phyloP scores from a whole-genome alignment of 495 filamentous ascomycete species.

The Neurospora sublineolata region DNA sequence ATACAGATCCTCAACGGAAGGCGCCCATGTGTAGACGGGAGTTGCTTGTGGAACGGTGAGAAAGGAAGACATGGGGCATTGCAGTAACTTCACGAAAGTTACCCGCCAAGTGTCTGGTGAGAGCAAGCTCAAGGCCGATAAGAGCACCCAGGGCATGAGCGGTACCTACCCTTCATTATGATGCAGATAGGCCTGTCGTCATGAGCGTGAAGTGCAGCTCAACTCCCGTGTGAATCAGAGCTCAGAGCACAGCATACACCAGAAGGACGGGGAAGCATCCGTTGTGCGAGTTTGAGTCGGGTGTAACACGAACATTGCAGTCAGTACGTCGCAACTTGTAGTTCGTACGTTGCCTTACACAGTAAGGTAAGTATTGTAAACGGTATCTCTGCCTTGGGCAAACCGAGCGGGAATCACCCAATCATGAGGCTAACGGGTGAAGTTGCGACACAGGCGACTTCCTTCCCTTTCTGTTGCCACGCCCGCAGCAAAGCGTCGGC shows the following conservation, averaged over 20 bases:
- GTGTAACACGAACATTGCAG: not conserved
- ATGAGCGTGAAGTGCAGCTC: not conserved
- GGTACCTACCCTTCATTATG: not conserved
- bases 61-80: not conserved
- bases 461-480: not conserved
- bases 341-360: not conserved
- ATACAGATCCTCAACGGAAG: not conserved
- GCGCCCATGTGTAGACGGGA: not conserved
- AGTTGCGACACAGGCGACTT: not conserved
- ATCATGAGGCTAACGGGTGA: not conserved
- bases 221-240: not conserved
- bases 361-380: not conserved
- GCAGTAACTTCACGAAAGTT: not conserved
- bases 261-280: not conserved
- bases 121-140: not conserved
- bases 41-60: not conserved
- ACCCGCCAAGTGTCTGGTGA: not conserved
- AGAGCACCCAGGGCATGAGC: not conserved
- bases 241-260: not conserved
- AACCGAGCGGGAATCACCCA: not conserved
- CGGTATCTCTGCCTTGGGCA: not conserved
- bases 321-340: not conserved
- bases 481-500: not conserved
- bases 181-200: not conserved
- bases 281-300: slow-evolving; percentile 1